Percentiles rank a stretch among this genome's conserved stretches.
These are phyloP conservation scores for Diaporthe citriasiana DNA, from an alignment of 2,329 filamentous ascomycete genomes.

Conservation along the genomic window DNA sequence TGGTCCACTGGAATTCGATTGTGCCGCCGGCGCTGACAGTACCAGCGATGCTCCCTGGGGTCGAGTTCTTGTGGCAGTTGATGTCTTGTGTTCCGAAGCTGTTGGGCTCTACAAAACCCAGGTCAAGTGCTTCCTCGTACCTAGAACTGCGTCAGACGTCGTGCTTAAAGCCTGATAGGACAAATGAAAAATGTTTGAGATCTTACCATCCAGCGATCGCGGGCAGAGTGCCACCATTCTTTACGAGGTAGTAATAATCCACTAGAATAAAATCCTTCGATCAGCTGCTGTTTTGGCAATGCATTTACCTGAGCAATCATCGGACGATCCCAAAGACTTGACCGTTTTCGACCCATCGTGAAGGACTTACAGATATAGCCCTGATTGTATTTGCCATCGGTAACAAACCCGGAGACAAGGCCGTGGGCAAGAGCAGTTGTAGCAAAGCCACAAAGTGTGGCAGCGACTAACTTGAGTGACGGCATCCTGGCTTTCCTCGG, in stretches of 20 bases:
- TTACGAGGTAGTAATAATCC: constrained; percentile 40
- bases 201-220: constrained; percentile 42
- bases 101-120: constrained; percentile 34
- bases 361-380: constrained; percentile 44
- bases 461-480: constrained; percentile 17
- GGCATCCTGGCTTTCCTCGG: constrained; percentile 19
- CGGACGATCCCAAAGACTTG: background rate
- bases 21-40: constrained; percentile 43
- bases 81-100: constrained; percentile 40
- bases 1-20: constrained; percentile 46
- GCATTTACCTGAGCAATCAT: fast-evolving
- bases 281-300: background rate
- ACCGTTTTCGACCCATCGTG: fast-evolving
- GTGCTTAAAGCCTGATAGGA: background rate
- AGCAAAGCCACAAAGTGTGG: constrained; percentile 45
- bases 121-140: constrained; percentile 50
- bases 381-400: constrained; percentile 55
- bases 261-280: background rate
- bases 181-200: background rate
- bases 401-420: constrained; percentile 63
- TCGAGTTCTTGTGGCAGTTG: constrained; percentile 34
- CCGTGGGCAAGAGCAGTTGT: constrained; percentile 54
- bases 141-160: constrained; percentile 38
- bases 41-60: constrained; percentile 37
- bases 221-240: constrained; percentile 45